Conservation (phyloP, 176 grass and related monocot species). For the Ampelocalamus luodianensis region DNA sequence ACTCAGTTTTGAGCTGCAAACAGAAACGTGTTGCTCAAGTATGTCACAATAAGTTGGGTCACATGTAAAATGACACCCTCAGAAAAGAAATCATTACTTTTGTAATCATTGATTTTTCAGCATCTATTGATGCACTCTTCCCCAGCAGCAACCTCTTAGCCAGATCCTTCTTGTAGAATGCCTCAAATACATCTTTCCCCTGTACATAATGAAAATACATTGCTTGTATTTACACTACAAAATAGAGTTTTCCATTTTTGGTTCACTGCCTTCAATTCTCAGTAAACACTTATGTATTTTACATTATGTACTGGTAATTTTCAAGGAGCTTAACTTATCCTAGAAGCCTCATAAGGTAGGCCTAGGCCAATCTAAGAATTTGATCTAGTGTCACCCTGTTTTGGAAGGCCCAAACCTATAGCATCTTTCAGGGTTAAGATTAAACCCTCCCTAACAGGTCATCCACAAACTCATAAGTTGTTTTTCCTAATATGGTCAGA, state of each 20-base stretch:
- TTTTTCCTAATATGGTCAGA: neutral
- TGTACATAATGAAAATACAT: slow-evolving; percentile 43
- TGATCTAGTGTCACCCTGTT: neutral
- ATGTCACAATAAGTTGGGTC: slow-evolving; percentile 25
- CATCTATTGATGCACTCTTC: slow-evolving; percentile 98
- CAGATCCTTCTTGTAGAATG: slow-evolving; percentile 99
- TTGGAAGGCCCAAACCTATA: neutral
- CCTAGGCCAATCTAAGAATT: neutral
- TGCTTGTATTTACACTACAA: slow-evolving; percentile 21
- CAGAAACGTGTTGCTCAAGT: slow-evolving; percentile 31
- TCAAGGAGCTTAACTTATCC: slow-evolving; percentile 5
- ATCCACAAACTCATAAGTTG: neutral
- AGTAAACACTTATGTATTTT: slow-evolving; percentile 3
- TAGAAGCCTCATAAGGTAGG: neutral
- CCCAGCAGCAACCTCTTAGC: slow-evolving; percentile 95
- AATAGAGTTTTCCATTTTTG: neutral
- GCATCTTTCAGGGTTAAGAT: neutral
- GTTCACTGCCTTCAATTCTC: slow-evolving; percentile 6
- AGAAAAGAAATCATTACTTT: slow-evolving; percentile 66
- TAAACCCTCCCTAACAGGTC: neutral
- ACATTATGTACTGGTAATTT: slow-evolving; percentile 14
- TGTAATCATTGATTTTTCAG: slow-evolving; percentile 98
- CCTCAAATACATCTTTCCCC: slow-evolving; percentile 99
- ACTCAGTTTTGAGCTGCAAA: slow-evolving; percentile 99
- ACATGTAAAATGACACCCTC: slow-evolving; percentile 21